Conservation (phyloP, 805 yeast genomes). For the Candida patagonica region DNA sequence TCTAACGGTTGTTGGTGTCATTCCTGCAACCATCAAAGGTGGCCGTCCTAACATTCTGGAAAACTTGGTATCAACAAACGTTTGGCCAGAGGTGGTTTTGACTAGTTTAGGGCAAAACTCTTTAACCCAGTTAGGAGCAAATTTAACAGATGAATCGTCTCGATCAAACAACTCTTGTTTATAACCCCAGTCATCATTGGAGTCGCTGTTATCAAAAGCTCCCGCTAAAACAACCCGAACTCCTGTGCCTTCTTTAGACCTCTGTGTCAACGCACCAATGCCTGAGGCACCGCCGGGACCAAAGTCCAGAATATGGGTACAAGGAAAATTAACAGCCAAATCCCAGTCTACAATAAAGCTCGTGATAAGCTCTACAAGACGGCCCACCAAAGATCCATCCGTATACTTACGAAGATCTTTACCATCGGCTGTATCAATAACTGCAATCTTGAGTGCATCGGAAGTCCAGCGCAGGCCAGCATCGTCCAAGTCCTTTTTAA, state of each 20-base stretch:
- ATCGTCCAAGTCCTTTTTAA: constrained; percentile 54
- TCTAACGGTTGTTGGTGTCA: constrained; percentile 97
- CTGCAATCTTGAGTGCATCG: constrained; percentile 66
- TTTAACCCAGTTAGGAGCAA: constrained; percentile 83
- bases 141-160: constrained; percentile 54
- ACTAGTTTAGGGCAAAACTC: constrained; percentile 81
- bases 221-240: constrained; percentile 91
- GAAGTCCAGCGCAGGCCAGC: constrained; percentile 50
- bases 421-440: constrained; percentile 84
- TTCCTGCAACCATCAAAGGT: constrained; percentile 96
- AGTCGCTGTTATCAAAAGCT: constrained; percentile 57
- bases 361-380: constrained; percentile 77
- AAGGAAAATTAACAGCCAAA: constrained; percentile 63
- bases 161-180: constrained; percentile 89
- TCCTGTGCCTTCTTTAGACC: constrained; percentile 98
- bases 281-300: constrained; percentile 99
- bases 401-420: constrained; percentile 50
- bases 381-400: constrained; percentile 47
- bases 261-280: constrained; percentile 88
- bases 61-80: constrained; percentile 88
- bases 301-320: constrained; percentile 89
- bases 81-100: constrained; percentile 55
- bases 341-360: constrained; percentile 94
- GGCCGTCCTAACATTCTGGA: constrained; percentile 88
- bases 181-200: constrained; percentile 84